Evolutionary conservation across 2,329 filamentous ascomycete genomes (phyloP).

Genomic region (Ramularia collo-cygni): DNA sequence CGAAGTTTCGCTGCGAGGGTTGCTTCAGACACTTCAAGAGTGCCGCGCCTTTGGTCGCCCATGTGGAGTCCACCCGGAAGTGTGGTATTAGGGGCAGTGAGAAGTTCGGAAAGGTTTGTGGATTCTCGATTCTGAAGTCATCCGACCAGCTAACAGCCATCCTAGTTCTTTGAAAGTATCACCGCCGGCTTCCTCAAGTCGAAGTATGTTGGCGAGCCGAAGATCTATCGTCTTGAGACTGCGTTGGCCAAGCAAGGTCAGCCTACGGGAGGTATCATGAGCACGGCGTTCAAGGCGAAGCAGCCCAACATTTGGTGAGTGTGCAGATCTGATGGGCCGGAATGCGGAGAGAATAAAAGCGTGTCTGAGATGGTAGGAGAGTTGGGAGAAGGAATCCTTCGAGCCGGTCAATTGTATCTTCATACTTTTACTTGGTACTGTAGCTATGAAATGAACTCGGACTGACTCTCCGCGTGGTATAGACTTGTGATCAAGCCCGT

Average conservation of each 20-base stretch:
- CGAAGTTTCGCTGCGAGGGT: conserved; percentile 32
- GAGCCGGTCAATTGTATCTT: too few species aligned
- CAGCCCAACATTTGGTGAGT: too few species aligned
- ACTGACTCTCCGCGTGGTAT: too few species aligned
- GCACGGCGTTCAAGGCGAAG: too few species aligned
- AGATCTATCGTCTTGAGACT: conserved; percentile 13
- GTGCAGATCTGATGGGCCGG: too few species aligned
- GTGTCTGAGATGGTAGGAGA: too few species aligned
- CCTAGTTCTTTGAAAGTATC: conserved; percentile 31
- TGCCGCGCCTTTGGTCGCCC: conserved; percentile 33
- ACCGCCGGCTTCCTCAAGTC: conserved; percentile 36
- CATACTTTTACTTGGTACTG: too few species aligned
- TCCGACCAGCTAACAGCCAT: conserved; percentile 1
- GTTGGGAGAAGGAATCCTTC: too few species aligned
- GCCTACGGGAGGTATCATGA: conserved; percentile 8
- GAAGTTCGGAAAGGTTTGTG: conserved; percentile 27
- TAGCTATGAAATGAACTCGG: too few species aligned
- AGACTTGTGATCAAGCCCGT: too few species aligned
- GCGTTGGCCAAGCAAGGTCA: conserved; percentile 8
- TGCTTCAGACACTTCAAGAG: conserved; percentile 37
- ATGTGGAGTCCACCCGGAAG: conserved; percentile 35
- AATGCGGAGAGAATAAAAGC: too few species aligned
- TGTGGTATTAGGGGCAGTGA: conserved; percentile 31
- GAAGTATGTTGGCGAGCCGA: conserved; percentile 13
- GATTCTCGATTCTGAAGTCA: not conserved